Evolutionary conservation across 805 yeast species (phyloP).

Genomic region (Tetrapisispora phaffii): DNA sequence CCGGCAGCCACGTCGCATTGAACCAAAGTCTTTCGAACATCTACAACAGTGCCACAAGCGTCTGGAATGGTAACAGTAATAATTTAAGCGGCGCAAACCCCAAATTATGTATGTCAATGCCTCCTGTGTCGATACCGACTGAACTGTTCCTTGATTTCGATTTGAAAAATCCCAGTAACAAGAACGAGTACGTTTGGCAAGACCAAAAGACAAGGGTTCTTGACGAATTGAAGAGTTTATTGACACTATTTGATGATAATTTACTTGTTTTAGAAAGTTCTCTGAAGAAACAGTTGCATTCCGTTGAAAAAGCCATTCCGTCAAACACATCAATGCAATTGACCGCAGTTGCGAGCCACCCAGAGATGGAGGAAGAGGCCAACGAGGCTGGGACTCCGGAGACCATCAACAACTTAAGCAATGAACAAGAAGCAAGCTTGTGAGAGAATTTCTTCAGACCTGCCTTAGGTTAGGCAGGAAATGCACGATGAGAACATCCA

Average conservation of each 20-base stretch:
- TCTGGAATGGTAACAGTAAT: not conserved
- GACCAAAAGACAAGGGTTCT: constrained; percentile 25
- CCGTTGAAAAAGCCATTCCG: not conserved
- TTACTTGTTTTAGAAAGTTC: constrained; percentile 24
- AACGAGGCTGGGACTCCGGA: no score
- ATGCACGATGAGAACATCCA: no score
- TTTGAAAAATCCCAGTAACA: constrained; percentile 4
- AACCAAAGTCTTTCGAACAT: not conserved
- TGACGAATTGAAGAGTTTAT: constrained; percentile 21
- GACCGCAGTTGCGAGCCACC: not conserved
- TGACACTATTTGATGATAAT: constrained; percentile 24
- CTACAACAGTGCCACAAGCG: not conserved
- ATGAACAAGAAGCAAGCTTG: no score
- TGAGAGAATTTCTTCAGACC: no score
- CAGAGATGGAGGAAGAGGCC: not conserved
- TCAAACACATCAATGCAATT: not conserved
- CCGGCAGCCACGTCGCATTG: not conserved
- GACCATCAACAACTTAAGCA: no score
- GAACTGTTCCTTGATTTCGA: constrained; percentile 25
- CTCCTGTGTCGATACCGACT: constrained; percentile 20
- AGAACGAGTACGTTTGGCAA: constrained; percentile 8
- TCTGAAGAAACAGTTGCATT: constrained; percentile 16
- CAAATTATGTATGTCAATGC: constrained; percentile 15
- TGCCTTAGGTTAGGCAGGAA: no score
- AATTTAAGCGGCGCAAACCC: not conserved